Evolutionary conservation across 2,329 filamentous ascomycete genomes (phyloP), one percentile per base, ranked within the genome.

Genomic region (Fusarium xylarioides): DNA sequence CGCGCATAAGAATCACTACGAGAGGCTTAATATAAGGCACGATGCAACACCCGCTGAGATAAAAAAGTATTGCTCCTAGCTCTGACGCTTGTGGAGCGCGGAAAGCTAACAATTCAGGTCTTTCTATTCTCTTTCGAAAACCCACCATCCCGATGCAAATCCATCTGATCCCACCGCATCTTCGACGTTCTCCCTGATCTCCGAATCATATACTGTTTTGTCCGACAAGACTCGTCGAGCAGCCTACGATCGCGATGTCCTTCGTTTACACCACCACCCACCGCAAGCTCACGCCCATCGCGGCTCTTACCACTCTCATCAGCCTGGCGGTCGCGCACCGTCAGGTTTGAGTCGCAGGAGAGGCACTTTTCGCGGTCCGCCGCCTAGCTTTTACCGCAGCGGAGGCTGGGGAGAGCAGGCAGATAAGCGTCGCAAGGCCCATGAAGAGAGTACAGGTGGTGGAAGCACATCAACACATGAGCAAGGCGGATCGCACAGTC

Each of bases 101-200:
- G 21, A 44, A 50, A 43, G 34, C 55, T 60, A 23, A 69, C 50
- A 65, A 37, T 68, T 55, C 43, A 91, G 89, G 78, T 90, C 90
- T 75, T 99, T 98, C 89, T 98, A 98, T 87, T 83, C 88, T 69
- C 93, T 98, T 81, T 97, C 95, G 79, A 97, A 98, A 83, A 85
- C 88, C 60, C 92, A 97, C 87, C 96, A 99, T 83, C 96, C 96
- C 2, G 96, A 99, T 86, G 91, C 91, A 80, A 97, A 98, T 86
- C 93, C 88, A 68, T 80, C 88, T 76, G 92, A 97, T 82, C 92
- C 93, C 9, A 80, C 84, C 66, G 93, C 95, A 70, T 86, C 91
- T 8, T 84, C 89, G 65, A 93, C 91, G 80, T 99, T 97, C 86
- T 90, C 95, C 81, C 88, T 90, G 76, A 92, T 98, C 80, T 92